Base-by-base conservation (phyloP, 139 green algal genomes). In the Microglena sp. region DNA sequence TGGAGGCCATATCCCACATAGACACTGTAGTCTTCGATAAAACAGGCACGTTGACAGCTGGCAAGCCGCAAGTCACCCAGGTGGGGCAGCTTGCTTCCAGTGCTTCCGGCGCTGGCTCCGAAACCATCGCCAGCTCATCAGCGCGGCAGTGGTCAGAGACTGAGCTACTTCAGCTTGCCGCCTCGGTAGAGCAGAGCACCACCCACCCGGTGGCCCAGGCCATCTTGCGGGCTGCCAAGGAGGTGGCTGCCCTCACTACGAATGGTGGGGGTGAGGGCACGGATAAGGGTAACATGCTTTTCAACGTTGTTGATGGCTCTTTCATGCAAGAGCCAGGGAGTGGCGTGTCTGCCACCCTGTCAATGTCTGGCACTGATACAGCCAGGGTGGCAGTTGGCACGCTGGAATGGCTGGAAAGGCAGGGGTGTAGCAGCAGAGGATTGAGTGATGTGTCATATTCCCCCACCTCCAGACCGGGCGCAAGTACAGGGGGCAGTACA, bases 21-120 rank as follows among this genome's bases (percentile, higher is more conserved):
- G 83, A 94, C 74, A 90, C 82, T 0, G 81, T 97, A 3, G 78
- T 96, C 22, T 93, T 96, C 70, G 92, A 97, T 76, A 97, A 97
- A 81, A 97, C 92, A 0, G 92, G 92, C 45, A 97, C 91, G 0
- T 74, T 97, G 2, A 97, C 92, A 2, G 31, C 58, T 0, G 92
- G 92, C 40, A 77, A 76, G 46, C 92, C 92, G 1, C 68, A 70
- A 2, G 82, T 96, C 28, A 75, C 68, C 4, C 27, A 28, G 28
- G 64, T 77, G 24, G 36, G 30, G 8, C 45, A 55, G 64, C 54
- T 69, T 28, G 45, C n/a, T n/a, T n/a, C n/a, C n/a, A n/a, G n/a
- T n/a, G 29, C 33, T 33, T n/a, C n/a, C n/a, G n/a, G 29, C 54
- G 11, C 22, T 40, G 26, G 5, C 63, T n/a, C 22, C 58, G n/a